Base-by-base conservation (phyloP, 139 green algal species). In the Haematococcus lacustris region DNA sequence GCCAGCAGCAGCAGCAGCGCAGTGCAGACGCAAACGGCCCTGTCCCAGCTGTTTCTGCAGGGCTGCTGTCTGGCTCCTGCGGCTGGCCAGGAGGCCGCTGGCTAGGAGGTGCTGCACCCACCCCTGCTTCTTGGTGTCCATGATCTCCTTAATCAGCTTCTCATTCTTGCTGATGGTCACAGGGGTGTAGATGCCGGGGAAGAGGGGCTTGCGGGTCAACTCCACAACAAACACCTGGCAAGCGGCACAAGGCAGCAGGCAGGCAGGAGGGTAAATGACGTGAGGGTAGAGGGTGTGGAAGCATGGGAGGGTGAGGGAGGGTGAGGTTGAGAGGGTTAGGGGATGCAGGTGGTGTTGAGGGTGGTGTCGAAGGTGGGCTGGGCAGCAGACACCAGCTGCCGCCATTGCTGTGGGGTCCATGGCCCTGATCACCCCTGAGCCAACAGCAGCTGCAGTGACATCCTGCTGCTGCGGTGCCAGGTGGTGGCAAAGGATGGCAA, bases 171-270 rank as follows among this genome's bases (percentile, higher is more conserved):
- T 75, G 9, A 96, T 75, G 7, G 80, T 84, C 7, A 97, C 90
- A 2, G 91, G 91, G 51, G 92, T 91, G 73, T 96, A 88, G 33
- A 90, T 91, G 26, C 92, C 92, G 0, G 92, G 92, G 64, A 96
- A 94, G 66, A 97, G 82, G 1, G 92, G 92, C 61, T 89, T 87
- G 60, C 88, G 79, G 1, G 71, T 60, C 39, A 96, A 75, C 43
- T 92, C 83, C 34, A 96, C 86, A 28, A 87, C 90, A 78, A 91
- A 81, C 68, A 93, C 80, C 82, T 91, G 74, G 40, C 23, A 70
- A 57, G 21, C 47, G 21, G 47, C 21, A 57, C 13, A 13, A 21
- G 47, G 13, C 47, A 57, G 13, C 21, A 57, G 13, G 21, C 47
- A 57, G 21, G 13, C 13, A 28, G 47, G 47, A 13, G 47, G 21